Percentiles rank a stretch among this genome's conserved stretches.
Evolutionary conservation across 371 early-diverging fungal genomes (phyloP).

Genomic region (Saksenaea oblongispora): DNA sequence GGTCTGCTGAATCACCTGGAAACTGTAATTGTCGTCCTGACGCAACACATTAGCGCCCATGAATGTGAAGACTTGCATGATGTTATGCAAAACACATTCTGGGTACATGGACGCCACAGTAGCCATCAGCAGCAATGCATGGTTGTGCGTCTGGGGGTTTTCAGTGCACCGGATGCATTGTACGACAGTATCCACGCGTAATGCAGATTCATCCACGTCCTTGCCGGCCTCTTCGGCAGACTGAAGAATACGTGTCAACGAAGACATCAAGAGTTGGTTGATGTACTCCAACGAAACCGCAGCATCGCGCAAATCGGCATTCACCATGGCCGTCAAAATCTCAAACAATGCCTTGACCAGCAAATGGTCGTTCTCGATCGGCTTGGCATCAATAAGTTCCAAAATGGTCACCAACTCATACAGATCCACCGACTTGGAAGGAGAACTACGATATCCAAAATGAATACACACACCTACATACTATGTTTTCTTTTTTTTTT

Average conservation of each 20-base stretch:
- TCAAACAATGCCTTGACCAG: slow-evolving; percentile 76
- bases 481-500: slow-evolving; percentile 8
- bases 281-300: slow-evolving; percentile 82
- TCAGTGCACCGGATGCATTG: slow-evolving; percentile 88
- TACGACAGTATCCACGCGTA: slow-evolving; percentile 88
- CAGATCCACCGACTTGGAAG: slow-evolving; percentile 35
- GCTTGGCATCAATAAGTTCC: slow-evolving; percentile 70
- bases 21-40: slow-evolving; percentile 95
- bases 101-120: slow-evolving; percentile 84
- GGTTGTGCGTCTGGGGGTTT: slow-evolving; percentile 95
- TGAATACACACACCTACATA: no score
- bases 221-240: slow-evolving; percentile 47
- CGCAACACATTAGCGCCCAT: slow-evolving; percentile 96
- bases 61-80: slow-evolving; percentile 97
- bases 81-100: slow-evolving; percentile 85
- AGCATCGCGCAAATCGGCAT: slow-evolving; percentile 52
- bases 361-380: slow-evolving; percentile 42
- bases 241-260: slow-evolving; percentile 69
- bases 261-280: slow-evolving; percentile 83
- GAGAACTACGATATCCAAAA: no score
- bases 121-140: slow-evolving; percentile 86
- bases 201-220: slow-evolving; percentile 42
- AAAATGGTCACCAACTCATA: slow-evolving; percentile 66
- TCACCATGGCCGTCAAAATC: slow-evolving; percentile 69
- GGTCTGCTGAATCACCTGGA: slow-evolving; percentile 92